phyloP scores from a whole-genome alignment of 192 early-diverging fungal species.

The Linnemannia elongata region DNA sequence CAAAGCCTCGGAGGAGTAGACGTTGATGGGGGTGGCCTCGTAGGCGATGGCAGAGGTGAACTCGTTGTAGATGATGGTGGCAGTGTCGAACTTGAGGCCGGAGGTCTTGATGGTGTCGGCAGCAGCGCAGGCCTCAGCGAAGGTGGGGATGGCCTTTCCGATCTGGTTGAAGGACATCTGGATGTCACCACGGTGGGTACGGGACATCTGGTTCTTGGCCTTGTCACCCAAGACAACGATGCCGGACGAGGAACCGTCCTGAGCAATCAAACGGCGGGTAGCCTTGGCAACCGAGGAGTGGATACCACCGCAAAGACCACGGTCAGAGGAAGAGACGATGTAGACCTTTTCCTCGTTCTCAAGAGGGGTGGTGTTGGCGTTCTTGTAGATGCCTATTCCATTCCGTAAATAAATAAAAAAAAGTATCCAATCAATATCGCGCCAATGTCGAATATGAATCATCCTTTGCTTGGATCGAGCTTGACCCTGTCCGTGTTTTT shows the following conservation, averaged over 20 bases:
- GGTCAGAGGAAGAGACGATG: conserved; percentile 93
- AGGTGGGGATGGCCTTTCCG: conserved; percentile 90
- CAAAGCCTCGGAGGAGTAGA: conserved; percentile 76
- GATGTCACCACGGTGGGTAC: conserved; percentile 83
- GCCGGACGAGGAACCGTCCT: conserved; percentile 32
- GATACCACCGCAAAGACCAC: conserved; percentile 99
- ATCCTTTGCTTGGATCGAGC: not conserved
- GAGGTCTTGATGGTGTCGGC: conserved; percentile 81
- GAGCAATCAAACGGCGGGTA: conserved; percentile 75
- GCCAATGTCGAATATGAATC: not conserved
- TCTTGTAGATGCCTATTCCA: conserved; percentile 74
- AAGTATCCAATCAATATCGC: not conserved
- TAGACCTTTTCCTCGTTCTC: conserved; percentile 77
- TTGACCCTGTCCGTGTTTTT: not conserved
- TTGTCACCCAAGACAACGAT: conserved; percentile 93
- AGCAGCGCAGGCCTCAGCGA: conserved; percentile 87
- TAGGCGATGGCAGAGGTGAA: conserved; percentile 96
- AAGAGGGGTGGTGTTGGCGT: conserved; percentile 78
- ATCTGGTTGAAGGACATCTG: conserved; percentile 92
- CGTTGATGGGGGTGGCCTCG: conserved; percentile 79
- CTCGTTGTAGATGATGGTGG: conserved; percentile 92
- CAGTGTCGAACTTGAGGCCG: conserved; percentile 77
- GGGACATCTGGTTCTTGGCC: conserved; percentile 91
- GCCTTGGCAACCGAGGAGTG: conserved; percentile 93
- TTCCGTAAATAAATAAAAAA: not conserved